phyloP scores from a whole-genome alignment of 257 asterid genomes.

The Capsicum rhomboideum region DNA sequence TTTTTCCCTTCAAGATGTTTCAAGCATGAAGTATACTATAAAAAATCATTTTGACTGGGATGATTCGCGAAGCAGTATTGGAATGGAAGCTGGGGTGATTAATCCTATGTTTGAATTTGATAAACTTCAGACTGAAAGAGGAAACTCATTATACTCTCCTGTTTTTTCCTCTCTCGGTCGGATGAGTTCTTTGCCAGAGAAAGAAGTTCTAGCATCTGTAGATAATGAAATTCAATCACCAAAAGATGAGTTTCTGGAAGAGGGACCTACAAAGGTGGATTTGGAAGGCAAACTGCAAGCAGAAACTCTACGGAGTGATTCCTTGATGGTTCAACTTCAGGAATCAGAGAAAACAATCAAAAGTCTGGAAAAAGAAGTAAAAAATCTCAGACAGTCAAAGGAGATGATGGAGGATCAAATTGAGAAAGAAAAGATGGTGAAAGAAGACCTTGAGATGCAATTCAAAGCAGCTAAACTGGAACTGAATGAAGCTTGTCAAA shows the following conservation, averaged over 20 bases:
- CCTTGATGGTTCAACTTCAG: slow-evolving; percentile 34
- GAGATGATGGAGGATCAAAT: slow-evolving; percentile 22
- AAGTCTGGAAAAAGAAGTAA: slow-evolving; percentile 29
- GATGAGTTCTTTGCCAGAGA: slow-evolving; percentile 15
- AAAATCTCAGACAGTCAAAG: slow-evolving; percentile 22
- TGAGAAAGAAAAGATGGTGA: slow-evolving; percentile 20
- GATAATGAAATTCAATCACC: slow-evolving; percentile 21
- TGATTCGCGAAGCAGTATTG: slow-evolving; percentile 57
- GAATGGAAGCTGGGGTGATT: slow-evolving; percentile 36
- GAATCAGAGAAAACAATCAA: slow-evolving; percentile 30
- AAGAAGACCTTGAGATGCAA: slow-evolving; percentile 36
- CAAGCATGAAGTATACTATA: slow-evolving; percentile 63
- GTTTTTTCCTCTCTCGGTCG: slow-evolving; percentile 11
- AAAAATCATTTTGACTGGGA: slow-evolving; percentile 55
- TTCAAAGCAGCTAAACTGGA: slow-evolving; percentile 29
- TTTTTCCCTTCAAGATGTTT: slow-evolving; percentile 75
- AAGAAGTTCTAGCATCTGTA: slow-evolving; percentile 15
- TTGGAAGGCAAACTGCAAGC: slow-evolving; percentile 25
- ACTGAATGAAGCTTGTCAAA: slow-evolving; percentile 24
- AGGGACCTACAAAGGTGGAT: slow-evolving; percentile 22
- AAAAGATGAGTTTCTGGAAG: slow-evolving; percentile 18
- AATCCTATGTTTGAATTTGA: slow-evolving; percentile 30
- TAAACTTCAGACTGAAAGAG: slow-evolving; percentile 7
- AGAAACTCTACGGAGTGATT: slow-evolving; percentile 26
- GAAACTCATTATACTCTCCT: slow-evolving; percentile 10